phyloP scores from a whole-genome alignment of 768 basidiomycete species.

The Grammothele lineata region DNA sequence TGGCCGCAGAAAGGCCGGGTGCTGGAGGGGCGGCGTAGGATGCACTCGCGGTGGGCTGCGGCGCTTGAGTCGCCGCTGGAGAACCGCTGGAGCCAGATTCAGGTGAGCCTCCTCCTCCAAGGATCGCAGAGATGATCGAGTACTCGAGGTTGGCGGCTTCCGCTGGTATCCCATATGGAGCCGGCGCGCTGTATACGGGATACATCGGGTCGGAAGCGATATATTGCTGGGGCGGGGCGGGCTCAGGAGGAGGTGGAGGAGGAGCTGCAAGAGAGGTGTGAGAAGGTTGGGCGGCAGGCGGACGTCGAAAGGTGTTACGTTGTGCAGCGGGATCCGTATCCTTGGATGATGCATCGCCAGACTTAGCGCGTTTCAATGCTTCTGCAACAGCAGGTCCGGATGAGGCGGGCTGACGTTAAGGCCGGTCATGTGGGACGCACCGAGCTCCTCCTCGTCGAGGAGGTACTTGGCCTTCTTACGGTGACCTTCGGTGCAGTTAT shows the following conservation, averaged over 20 bases:
- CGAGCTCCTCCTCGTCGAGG: constrained; percentile 88
- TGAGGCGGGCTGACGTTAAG: constrained; percentile 22
- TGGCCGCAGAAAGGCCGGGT: constrained; percentile 25
- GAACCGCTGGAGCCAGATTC: constrained; percentile 23
- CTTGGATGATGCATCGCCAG: constrained; percentile 23
- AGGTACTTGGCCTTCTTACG: constrained; percentile 99
- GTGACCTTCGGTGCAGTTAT: constrained; percentile 88
- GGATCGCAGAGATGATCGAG: constrained; percentile 87
- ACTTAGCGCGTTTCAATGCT: constrained; percentile 33
- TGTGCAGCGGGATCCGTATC: constrained; percentile 17
- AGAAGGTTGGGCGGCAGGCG: not conserved
- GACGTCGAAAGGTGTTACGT: constrained; percentile 12
- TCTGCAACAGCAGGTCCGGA: constrained; percentile 26
- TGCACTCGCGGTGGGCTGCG: constrained; percentile 4
- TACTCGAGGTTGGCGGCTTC: constrained; percentile 94
- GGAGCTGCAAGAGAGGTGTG: constrained; percentile 1
- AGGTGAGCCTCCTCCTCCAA: constrained; percentile 52
- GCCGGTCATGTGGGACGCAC: constrained; percentile 38
- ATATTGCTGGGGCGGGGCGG: constrained; percentile 34
- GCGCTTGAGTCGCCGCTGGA: constrained; percentile 13
- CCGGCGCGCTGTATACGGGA: constrained; percentile 48
- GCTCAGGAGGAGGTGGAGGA: constrained; percentile 30
- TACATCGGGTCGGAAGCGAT: constrained; percentile 57
- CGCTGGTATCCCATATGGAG: constrained; percentile 62
- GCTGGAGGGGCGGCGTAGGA: constrained; percentile 16